phyloP scores from a whole-genome alignment of 164 flowering plant genomes.

The Nymphaea colorata region DNA sequence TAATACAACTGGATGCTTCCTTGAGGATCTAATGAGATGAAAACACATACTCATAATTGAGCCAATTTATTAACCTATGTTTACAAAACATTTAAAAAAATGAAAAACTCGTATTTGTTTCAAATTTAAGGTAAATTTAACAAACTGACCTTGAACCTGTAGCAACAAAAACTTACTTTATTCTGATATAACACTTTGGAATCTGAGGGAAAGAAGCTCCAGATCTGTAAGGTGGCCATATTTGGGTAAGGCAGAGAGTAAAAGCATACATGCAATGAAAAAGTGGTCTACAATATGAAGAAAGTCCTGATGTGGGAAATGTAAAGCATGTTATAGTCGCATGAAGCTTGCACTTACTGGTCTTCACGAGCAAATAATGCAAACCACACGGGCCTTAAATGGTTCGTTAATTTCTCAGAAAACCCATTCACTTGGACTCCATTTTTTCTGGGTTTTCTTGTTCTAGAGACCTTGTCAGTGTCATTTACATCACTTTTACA shows the following conservation, averaged over 20 bases:
- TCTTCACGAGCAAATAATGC: constrained; percentile 8
- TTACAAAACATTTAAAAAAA: no score
- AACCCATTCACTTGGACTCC: neutral
- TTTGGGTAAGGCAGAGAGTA: no score
- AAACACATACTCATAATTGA: no score
- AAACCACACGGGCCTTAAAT: constrained; percentile 13
- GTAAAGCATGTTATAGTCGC: neutral
- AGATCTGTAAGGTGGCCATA: constrained; percentile 6
- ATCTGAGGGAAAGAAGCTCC: constrained; percentile 13
- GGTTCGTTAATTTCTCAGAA: neutral
- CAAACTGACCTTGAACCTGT: no score
- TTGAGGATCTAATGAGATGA: no score
- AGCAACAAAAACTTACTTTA: constrained; percentile 10
- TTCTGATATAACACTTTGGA: constrained; percentile 11
- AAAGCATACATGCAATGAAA: neutral
- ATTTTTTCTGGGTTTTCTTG: neutral
- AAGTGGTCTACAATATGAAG: neutral
- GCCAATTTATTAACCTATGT: no score
- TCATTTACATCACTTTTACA: neutral
- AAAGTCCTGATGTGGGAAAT: neutral
- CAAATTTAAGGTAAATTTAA: no score
- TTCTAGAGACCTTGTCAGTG: neutral
- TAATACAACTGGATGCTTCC: no score
- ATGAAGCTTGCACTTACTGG: constrained; percentile 8
- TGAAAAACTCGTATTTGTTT: no score